Evolutionary conservation across 1,139 yeast species (phyloP), one percentile per base, ranked within the genome.

Genomic region (Yamadazyma diospyri): DNA sequence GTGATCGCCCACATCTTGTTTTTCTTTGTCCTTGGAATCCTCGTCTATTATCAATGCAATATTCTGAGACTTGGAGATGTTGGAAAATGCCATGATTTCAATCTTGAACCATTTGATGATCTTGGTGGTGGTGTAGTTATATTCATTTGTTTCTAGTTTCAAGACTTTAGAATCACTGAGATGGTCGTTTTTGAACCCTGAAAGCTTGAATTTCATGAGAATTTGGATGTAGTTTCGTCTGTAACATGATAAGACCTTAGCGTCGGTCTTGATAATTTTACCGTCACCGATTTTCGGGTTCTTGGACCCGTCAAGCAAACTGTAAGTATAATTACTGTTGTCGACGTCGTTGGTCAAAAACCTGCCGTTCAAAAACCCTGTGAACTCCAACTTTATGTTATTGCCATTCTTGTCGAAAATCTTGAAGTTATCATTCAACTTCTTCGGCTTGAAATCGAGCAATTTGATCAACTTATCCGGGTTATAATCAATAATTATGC

Each of bases 161-260:
- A 64, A 51, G 17, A 63, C 45, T 35, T 60, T 61, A 11, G 51
- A 42, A 14, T 51, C 53, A 12, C 42, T 31, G 15, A 48, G 42
- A 17, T 41, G 30, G 29, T 41, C 34, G 25, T 36, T 31, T 21
- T 47, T 44, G 31, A 61, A 52, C 2, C 68, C 68, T 5, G 52
- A 48, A 22, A 68, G 47, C 32, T 58, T 61, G 53, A 68, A 48
- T 39, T 61, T 60, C 34, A 67, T 38, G 11, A 60, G 50, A 9
- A 67, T 46, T 40, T 65, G 73, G 35, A 69, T 64, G 42, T 55
- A 66, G 42, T 70, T 70, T 38, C 76, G 48, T 37, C 76, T 50
- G 47, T 70, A 69, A 43, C 75, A 70, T 10, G 71, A 63, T 17
- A 69, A 59, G 14, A 68, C 69, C 39, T 53, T 61, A 7, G 72